Conservation (phyloP, 495 filamentous ascomycete species). For the Aspergillus haitiensis region DNA sequence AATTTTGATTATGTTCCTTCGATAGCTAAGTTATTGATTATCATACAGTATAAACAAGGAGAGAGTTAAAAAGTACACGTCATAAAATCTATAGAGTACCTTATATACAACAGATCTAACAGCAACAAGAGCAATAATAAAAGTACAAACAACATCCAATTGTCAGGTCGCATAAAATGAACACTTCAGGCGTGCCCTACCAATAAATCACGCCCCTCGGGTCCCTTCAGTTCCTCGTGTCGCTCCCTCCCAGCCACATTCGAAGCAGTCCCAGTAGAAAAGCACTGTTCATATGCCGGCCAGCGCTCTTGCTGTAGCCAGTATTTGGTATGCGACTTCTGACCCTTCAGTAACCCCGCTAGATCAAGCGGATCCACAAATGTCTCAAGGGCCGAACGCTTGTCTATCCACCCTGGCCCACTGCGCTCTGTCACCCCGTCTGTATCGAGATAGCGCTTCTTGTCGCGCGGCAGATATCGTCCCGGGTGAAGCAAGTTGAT, state of each 20-base stretch:
- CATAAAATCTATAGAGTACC: too few relatives aligned
- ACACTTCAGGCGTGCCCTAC: background rate
- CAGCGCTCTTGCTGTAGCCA: conserved; percentile 34
- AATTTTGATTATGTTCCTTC: too few relatives aligned
- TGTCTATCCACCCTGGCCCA: conserved; percentile 45
- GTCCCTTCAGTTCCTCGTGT: background rate
- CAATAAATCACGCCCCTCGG: background rate
- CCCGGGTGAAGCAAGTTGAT: conserved; percentile 41
- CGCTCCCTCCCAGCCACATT: conserved; percentile 9
- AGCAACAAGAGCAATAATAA: too few relatives aligned
- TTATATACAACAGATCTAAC: too few relatives aligned
- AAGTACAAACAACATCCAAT: too few relatives aligned
- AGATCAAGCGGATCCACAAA: conserved; percentile 40
- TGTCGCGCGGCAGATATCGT: conserved; percentile 32
- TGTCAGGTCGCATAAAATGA: background rate
- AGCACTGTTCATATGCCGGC: conserved; percentile 33
- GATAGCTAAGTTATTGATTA: too few relatives aligned
- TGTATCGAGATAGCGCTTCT: conserved; percentile 32
- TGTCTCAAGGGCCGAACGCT: conserved; percentile 31
- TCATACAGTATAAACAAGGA: too few relatives aligned
- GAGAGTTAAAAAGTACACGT: too few relatives aligned
- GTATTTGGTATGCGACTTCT: conserved; percentile 33
- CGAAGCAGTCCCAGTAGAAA: conserved; percentile 30
- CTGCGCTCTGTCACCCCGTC: conserved; percentile 37
- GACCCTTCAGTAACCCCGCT: conserved; percentile 27